Evolutionary conservation across 345 rosid genomes (phyloP).

Genomic region (Microthlaspi erraticum): DNA sequence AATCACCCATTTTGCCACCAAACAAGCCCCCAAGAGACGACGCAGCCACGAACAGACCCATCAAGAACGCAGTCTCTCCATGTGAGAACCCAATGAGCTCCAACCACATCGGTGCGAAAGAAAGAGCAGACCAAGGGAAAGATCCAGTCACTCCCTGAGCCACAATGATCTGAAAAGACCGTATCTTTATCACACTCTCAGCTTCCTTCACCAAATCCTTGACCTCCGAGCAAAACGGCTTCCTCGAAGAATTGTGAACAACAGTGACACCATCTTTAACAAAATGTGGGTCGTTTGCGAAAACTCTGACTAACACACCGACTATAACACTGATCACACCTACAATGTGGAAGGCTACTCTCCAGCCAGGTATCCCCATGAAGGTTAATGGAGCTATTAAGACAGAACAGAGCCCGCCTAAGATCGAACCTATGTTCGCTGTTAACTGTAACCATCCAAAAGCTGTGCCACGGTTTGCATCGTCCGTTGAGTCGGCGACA

Average conservation of each 20-base stretch:
- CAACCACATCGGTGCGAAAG: slow-evolving; percentile 92
- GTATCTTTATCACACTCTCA: slow-evolving; percentile 59
- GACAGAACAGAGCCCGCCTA: slow-evolving; percentile 77
- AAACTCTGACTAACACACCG: slow-evolving; percentile 66
- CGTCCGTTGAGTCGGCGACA: slow-evolving; percentile 85
- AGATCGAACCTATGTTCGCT: slow-evolving; percentile 74
- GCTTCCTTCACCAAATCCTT: slow-evolving; percentile 65
- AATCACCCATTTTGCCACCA: slow-evolving; percentile 89
- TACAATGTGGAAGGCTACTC: slow-evolving; percentile 81
- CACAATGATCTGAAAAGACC: slow-evolving; percentile 85
- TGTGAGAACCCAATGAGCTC: slow-evolving; percentile 92
- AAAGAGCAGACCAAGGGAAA: slow-evolving; percentile 92
- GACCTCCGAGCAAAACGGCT: slow-evolving; percentile 61
- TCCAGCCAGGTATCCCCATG: slow-evolving; percentile 89
- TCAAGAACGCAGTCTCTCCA: slow-evolving; percentile 63
- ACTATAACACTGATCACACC: slow-evolving; percentile 73
- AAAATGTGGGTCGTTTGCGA: slow-evolving; percentile 77
- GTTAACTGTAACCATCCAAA: slow-evolving; percentile 90
- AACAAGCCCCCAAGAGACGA: slow-evolving; percentile 84
- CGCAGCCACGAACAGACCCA: slow-evolving; percentile 66
- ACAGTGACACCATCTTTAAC: slow-evolving; percentile 41
- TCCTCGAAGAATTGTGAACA: slow-evolving; percentile 34
- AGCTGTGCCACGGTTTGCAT: slow-evolving; percentile 75
- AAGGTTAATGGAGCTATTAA: slow-evolving; percentile 69
- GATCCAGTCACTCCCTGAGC: slow-evolving; percentile 88